Evolutionary conservation across 23 red algal species (phyloP).

Genomic region (Rhodosorus marinus): DNA sequence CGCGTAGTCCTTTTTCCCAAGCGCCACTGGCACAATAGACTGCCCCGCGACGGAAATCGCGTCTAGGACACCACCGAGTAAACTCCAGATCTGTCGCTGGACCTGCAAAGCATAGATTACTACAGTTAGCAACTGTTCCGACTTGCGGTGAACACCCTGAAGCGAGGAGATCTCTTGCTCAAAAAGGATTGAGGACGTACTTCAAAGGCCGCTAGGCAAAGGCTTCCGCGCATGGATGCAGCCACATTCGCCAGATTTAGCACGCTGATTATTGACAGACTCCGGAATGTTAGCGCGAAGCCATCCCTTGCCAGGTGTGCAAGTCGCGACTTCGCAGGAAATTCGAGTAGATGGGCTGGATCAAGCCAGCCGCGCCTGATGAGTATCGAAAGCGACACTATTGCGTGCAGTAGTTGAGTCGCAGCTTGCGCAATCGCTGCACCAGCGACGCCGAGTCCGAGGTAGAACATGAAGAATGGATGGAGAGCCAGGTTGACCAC

Average conservation of each 20-base stretch:
- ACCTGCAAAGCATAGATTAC: slow-evolving; percentile 64
- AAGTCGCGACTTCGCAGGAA: too few species aligned
- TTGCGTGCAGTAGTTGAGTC: slow-evolving; percentile 32
- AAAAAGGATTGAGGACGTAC: slow-evolving; percentile 60
- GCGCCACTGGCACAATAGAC: slow-evolving; percentile 50
- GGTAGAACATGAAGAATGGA: slow-evolving; percentile 70
- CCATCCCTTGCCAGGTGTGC: too few species aligned
- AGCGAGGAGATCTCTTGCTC: slow-evolving; percentile 51
- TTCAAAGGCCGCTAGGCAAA: too few species aligned
- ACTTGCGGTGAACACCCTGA: slow-evolving; percentile 42
- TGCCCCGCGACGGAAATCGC: slow-evolving; percentile 76
- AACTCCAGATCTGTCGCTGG: slow-evolving; percentile 49
- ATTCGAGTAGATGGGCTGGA: slow-evolving; percentile 13
- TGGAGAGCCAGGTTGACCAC: slow-evolving; percentile 62
- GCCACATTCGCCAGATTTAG: too few species aligned
- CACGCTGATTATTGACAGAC: too few species aligned
- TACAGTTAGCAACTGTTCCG: slow-evolving; percentile 48
- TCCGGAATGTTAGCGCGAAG: too few species aligned
- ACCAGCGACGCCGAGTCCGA: slow-evolving; percentile 48
- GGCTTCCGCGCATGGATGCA: slow-evolving; percentile 57
- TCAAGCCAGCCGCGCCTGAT: slow-evolving; percentile 20
- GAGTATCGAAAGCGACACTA: slow-evolving; percentile 28
- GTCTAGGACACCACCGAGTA: slow-evolving; percentile 53
- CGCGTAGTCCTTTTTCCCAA: slow-evolving; percentile 29
- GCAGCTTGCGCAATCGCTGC: slow-evolving; percentile 67